These are phyloP conservation scores for Prillingera fragicola DNA, from an alignment of 1,284 basidiomycete species.

Conservation along the genomic window DNA sequence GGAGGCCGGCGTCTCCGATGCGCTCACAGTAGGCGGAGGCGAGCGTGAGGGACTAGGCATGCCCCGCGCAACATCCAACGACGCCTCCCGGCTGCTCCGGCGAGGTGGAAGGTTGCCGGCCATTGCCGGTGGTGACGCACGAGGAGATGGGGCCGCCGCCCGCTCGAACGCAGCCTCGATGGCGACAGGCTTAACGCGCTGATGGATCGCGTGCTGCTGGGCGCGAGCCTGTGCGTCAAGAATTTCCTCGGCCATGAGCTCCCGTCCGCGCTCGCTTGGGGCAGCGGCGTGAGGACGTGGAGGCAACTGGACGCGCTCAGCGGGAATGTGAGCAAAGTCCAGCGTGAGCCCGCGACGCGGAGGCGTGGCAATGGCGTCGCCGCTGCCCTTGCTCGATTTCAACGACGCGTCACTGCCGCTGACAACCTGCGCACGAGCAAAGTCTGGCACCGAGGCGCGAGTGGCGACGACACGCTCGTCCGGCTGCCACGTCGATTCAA, in stretches of 20 bases:
- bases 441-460: constrained; percentile 9
- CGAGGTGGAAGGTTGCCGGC: background rate
- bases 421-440: no score
- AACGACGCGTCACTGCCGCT: no score
- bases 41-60: no score
- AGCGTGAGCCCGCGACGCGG: background rate
- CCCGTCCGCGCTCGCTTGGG: background rate
- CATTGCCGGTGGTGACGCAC: background rate
- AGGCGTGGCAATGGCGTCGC: background rate
- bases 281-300: background rate
- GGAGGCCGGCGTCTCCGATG: background rate
- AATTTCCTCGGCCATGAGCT: no score
- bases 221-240: no score
- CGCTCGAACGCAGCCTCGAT: no score
- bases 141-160: no score
- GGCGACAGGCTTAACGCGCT: no score
- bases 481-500: constrained; percentile 11
- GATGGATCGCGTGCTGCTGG: no score
- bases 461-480: constrained; percentile 10
- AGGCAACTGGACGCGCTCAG: background rate
- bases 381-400: background rate
- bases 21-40: no score
- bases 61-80: background rate
- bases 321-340: background rate
- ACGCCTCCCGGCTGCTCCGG: background rate